Base-by-base conservation (phyloP, 192 early-diverging fungal species). In the Mortierella alpina region DNA sequence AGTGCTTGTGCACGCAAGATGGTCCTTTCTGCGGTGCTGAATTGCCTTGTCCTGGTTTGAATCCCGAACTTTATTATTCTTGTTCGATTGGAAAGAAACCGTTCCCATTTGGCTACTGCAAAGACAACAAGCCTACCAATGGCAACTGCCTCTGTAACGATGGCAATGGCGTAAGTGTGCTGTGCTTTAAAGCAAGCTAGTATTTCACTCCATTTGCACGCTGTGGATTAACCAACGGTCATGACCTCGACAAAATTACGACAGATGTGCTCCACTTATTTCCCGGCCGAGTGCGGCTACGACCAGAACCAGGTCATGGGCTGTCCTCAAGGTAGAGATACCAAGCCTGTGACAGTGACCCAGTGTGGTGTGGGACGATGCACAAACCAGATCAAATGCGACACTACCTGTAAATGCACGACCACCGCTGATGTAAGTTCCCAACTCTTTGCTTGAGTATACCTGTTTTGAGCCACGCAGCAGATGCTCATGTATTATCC, bases 181-280 rank as follows among this genome's bases (percentile, higher is more conserved):
- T 48, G 55, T 20, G 2, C 17, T 46, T 63, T 63, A 46, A 48
- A 48, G 22, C 7, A 20, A 6, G 47, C 17, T 48, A 18, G 5
- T 63, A 2, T 49, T 48, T 49, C 2, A 46, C 49, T 46, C 8
- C 13, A 44, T 11, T 20, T 40, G 31, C 31, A 31, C 31, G 31
- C 31, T 31, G 31, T 31, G 31, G 31, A 31, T 31, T 31, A 31
- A 31, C 31, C 31, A 31, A 31, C 1, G 31, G 31, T 31, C 31
- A 31, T 31, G 3, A 31, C 31, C 31, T 31, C 31, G 31, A 31
- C 31, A 3, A 31, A 31, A 31, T 2, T 4, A 47, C 44, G 20
- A 7, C 51, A 70, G 68, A 72, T 72, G 8, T 72, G 70, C 23
- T 72, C 70, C 4, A 57, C 52, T 9, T 72, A 63, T 54, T 72